These are phyloP conservation scores for Candida sphagnicola DNA, from an alignment of 805 yeast species.

Conservation along the genomic window DNA sequence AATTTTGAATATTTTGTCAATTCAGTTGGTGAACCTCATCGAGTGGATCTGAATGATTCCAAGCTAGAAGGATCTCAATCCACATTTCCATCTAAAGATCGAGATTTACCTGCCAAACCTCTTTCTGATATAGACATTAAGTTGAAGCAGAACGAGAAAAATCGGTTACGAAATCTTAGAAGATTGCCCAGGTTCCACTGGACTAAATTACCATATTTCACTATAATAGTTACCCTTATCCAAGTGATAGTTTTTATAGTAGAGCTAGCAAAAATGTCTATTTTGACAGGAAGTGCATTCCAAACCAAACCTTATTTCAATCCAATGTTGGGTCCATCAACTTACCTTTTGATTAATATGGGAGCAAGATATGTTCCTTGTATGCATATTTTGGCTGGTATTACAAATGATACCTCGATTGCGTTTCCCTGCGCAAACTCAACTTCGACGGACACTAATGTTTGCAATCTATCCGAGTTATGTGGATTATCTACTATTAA, in stretches of 20 bases:
- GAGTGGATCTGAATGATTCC: not conserved
- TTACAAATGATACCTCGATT: slow-evolving; percentile 45
- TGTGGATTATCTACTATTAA: slow-evolving; percentile 58
- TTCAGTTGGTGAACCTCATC: not conserved
- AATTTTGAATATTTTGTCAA: not conserved
- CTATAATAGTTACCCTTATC: slow-evolving; percentile 38
- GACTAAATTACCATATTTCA: slow-evolving; percentile 38
- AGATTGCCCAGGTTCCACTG: slow-evolving; percentile 31
- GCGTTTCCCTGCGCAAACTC: slow-evolving; percentile 69
- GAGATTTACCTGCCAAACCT: not conserved
- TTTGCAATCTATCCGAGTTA: slow-evolving; percentile 52
- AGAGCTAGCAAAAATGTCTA: slow-evolving; percentile 55
- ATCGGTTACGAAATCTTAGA: slow-evolving; percentile 20
- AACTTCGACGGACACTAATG: slow-evolving; percentile 50
- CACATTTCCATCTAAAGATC: not conserved
- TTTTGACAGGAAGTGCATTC: slow-evolving; percentile 58
- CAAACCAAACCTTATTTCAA: slow-evolving; percentile 70
- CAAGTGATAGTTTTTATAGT: slow-evolving; percentile 58
- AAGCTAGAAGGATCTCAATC: not conserved
- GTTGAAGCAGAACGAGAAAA: slow-evolving; percentile 18
- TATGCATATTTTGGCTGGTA: slow-evolving; percentile 49
- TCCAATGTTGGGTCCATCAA: slow-evolving; percentile 77
- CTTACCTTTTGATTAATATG: slow-evolving; percentile 60
- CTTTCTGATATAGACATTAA: slow-evolving; percentile 10
- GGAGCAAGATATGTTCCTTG: slow-evolving; percentile 74